A percentile compares a stretch with the other conserved stretches of the same genome.
These are phyloP conservation scores for Leptodontidium sp. DNA, from an alignment of 2,329 filamentous ascomycete genomes.

Conservation along the genomic window DNA sequence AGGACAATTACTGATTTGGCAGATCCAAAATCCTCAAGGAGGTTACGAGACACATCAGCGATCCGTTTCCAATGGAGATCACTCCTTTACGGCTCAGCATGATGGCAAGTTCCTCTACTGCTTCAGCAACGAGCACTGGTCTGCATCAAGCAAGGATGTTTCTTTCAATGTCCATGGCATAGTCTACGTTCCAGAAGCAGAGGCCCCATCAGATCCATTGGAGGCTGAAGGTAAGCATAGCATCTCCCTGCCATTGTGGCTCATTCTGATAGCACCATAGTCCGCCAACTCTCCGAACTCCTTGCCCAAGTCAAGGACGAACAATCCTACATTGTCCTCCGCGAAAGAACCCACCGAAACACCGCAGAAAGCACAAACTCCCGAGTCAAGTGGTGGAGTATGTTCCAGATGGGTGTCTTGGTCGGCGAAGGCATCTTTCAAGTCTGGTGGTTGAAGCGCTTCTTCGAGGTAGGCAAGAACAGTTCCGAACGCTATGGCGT, in stretches of 20 bases:
- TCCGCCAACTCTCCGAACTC: slow-evolving; percentile 83
- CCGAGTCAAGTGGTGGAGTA: slow-evolving; percentile 99
- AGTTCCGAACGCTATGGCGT: slow-evolving; percentile 44
- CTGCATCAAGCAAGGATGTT: slow-evolving; percentile 94
- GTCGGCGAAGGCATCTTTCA: slow-evolving; percentile 95
- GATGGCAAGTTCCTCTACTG: slow-evolving; percentile 96
- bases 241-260: neutral
- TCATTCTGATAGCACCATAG: slow-evolving; percentile 53
- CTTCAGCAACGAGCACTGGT: slow-evolving; percentile 99
- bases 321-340: slow-evolving; percentile 94
- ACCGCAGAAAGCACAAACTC: slow-evolving; percentile 98
- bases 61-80: slow-evolving; percentile 87
- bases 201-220: slow-evolving; percentile 84
- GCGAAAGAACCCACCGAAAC: slow-evolving; percentile 96
- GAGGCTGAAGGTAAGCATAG: slow-evolving; percentile 79
- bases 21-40: slow-evolving; percentile 81
- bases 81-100: slow-evolving; percentile 83
- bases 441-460: slow-evolving; percentile 98
- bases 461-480: slow-evolving; percentile 77
- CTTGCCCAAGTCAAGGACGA: slow-evolving; percentile 95
- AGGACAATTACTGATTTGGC: slow-evolving; percentile 35
- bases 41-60: slow-evolving; percentile 83
- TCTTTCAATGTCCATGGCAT: slow-evolving; percentile 99
- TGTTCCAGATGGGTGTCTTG: slow-evolving; percentile 91
- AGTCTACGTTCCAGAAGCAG: slow-evolving; percentile 92